These are phyloP conservation scores for Chloris gayana DNA, from an alignment of 176 grass and related monocot genomes.

Conservation along the genomic window DNA sequence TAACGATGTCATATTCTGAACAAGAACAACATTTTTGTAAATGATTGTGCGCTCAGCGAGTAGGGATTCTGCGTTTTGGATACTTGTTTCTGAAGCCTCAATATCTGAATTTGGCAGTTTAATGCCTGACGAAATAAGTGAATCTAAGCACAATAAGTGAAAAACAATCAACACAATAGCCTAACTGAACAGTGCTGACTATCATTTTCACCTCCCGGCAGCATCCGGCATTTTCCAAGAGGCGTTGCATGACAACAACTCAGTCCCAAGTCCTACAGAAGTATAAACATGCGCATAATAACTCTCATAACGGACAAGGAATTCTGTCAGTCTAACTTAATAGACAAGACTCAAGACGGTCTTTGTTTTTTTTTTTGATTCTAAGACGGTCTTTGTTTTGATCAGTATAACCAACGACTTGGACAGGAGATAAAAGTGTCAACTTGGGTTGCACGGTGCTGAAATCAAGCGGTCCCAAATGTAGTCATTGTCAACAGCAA, in stretches of 20 bases:
- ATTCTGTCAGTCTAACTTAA: neutral
- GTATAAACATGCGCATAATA: neutral
- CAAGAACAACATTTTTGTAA: too few relatives aligned
- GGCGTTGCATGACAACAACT: too few relatives aligned
- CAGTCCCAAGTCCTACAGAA: neutral
- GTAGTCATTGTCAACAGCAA: neutral
- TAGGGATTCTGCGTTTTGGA: too few relatives aligned
- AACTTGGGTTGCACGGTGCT: neutral
- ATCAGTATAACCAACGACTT: neutral
- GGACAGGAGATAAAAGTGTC: neutral
- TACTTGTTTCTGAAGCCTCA: too few relatives aligned
- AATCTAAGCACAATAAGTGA: too few relatives aligned
- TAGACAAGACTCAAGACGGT: neutral
- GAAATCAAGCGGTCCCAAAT: neutral
- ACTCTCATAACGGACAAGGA: neutral
- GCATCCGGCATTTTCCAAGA: too few relatives aligned
- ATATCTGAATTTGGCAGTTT: too few relatives aligned
- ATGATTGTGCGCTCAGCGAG: too few relatives aligned
- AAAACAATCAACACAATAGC: too few relatives aligned
- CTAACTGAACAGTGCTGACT: neutral
- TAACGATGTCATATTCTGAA: too few relatives aligned
- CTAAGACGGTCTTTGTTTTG: neutral
- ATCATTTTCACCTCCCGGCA: neutral
- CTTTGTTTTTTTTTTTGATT: too few relatives aligned
- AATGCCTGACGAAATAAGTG: too few relatives aligned